Base-by-base conservation (phyloP, 1,139 yeast genomes). In the Yamadazyma friedrichii region DNA sequence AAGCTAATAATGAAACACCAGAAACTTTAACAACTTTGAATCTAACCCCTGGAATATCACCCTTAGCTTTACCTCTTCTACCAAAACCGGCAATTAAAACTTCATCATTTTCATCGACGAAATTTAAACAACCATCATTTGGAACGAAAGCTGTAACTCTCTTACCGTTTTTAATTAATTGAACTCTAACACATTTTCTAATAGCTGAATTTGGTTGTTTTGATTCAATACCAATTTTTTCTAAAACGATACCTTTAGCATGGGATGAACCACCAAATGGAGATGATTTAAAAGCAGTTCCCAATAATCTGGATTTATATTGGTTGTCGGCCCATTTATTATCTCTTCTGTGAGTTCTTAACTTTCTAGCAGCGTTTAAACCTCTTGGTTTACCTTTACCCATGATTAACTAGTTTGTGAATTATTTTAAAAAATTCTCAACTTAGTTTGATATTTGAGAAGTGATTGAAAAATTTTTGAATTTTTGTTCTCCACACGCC, bases 41-140 rank as follows among this genome's bases (percentile, higher is more conserved):
- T 86, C 98, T 91, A 73, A 93, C 98, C 88, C 98, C 98, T 78
- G 98, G 98, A 71, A 93, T 91, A 89, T 93, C 98, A 85, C 99
- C 98, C 96, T 94, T 94, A 74, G 99, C 98, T 86, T 93, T 93
- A 83, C 99, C 99, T 86, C 96, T 93, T 82, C 98, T 89, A 88
- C 99, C 99, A 88, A 94, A 94, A 84, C 99, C 99, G 66, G 99
- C 98, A 65, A 93, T 82, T 69, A 93, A 82, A 64, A 93, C 98
- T 78, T 93, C 98, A 80, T 93, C 98, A 83, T 93, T 93, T 82
- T 93, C 98, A 72, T 93, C 98, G 65, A 93, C 97, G 64, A 85
- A 93, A 93, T 93, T 93, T 76, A 91, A 81, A 85, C 98, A 94
- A 91, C 99, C 99, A 79, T 94, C 99, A 69, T 93, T 93, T 78